phyloP scores from a whole-genome alignment of 192 early-diverging fungal species.

The Umbelopsis sp. region DNA sequence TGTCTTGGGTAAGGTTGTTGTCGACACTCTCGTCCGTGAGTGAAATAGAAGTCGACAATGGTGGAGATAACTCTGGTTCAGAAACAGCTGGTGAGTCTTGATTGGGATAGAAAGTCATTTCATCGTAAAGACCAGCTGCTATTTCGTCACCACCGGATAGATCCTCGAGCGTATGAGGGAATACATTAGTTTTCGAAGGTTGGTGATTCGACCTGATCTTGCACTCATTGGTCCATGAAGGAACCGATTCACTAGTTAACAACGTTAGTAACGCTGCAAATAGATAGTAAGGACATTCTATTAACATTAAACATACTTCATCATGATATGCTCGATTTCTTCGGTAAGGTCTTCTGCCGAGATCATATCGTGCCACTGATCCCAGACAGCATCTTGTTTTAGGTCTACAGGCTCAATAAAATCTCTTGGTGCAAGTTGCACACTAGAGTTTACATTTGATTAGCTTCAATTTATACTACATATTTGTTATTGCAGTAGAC shows the following conservation, averaged over 20 bases:
- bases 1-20: background rate
- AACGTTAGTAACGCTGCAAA: background rate
- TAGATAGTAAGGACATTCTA: background rate
- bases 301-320: constrained; percentile 25
- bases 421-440: constrained; percentile 16
- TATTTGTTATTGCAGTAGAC: background rate
- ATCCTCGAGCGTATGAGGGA: constrained; percentile 26
- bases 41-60: constrained; percentile 3
- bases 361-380: constrained; percentile 16
- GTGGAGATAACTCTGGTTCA: constrained; percentile 1
- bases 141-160: constrained; percentile 34
- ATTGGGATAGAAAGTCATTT: constrained; percentile 34
- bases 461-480: background rate
- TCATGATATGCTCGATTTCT: constrained; percentile 37
- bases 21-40: constrained; percentile 1
- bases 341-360: constrained; percentile 35
- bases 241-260: constrained; percentile 28
- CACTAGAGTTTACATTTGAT: background rate
- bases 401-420: constrained; percentile 13
- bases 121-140: constrained; percentile 32
- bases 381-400: constrained; percentile 9
- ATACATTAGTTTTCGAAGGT: constrained; percentile 20
- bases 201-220: background rate
- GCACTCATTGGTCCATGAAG: constrained; percentile 29
- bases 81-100: constrained; percentile 11